Conservation (phyloP, 345 rosid genomes). For the Chamaenerion angustifolium region DNA sequence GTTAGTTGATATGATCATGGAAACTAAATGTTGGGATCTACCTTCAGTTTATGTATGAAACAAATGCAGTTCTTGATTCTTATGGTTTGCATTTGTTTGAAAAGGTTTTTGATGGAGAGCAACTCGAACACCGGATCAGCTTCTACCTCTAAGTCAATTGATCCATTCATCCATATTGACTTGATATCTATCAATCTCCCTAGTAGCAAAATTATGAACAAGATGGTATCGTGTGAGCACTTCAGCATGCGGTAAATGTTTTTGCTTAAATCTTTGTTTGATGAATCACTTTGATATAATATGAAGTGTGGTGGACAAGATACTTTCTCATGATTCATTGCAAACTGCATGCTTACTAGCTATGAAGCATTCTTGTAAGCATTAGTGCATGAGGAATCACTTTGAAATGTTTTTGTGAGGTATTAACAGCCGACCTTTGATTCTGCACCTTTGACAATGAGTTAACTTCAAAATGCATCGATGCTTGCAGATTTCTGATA, state of each 20-base stretch:
- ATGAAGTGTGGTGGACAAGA: not conserved
- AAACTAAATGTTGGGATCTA: not conserved
- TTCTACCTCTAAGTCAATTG: conserved; percentile 2
- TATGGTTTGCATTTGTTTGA: not conserved
- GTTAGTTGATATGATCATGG: not conserved
- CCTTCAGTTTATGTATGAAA: not conserved
- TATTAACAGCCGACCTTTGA: not conserved
- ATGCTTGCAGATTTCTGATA: too few relatives aligned
- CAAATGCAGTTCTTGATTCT: not conserved
- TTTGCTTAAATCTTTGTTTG: not conserved
- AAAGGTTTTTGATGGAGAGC: conserved; percentile 1
- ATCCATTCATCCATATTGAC: conserved; percentile 12
- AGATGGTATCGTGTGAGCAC: conserved; percentile 5
- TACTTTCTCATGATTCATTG: not conserved
- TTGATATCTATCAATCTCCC: conserved; percentile 11
- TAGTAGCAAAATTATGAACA: not conserved
- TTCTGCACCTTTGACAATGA: not conserved
- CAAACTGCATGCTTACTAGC: not conserved
- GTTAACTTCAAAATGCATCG: not conserved
- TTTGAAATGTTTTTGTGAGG: not conserved
- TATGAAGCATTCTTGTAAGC: too few relatives aligned
- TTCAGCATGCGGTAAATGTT: conserved; percentile 10
- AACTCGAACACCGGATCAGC: not conserved
- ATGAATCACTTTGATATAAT: not conserved
- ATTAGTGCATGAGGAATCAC: not conserved